Conservation (phyloP, 257 asterid species). For the Marsdenia floribunda region DNA sequence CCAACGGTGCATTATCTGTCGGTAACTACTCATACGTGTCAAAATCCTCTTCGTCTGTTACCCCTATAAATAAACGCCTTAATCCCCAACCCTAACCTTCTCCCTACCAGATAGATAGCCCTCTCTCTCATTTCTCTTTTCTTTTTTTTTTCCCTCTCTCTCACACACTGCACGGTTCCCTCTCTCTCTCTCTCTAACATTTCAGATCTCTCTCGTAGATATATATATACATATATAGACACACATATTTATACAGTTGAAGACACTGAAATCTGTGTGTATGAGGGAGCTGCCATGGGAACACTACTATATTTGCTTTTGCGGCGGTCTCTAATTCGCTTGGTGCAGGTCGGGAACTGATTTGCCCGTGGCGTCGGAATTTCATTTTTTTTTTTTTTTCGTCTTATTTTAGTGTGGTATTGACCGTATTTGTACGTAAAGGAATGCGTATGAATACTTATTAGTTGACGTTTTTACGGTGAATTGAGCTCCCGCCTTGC, state of each 20-base stretch:
- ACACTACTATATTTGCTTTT: neutral
- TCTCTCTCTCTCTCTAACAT: neutral
- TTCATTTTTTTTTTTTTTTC: neutral
- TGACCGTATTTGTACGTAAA: conserved; percentile 11
- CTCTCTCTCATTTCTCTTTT: no score
- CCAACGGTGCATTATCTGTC: neutral
- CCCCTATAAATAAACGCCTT: conserved; percentile 2
- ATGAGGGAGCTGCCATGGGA: neutral
- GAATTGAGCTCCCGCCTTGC: conserved; percentile 70
- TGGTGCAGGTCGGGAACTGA: conserved; percentile 53
- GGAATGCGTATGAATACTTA: neutral
- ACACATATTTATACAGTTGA: neutral
- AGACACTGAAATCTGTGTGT: conserved; percentile 3
- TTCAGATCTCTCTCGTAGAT: neutral
- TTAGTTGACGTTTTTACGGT: conserved; percentile 17
- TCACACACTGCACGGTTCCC: neutral
- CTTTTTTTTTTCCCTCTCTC: neutral
- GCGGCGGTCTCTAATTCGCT: conserved; percentile 43
- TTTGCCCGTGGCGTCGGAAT: conserved; percentile 21
- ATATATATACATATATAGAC: neutral
- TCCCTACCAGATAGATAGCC: neutral
- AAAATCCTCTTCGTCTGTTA: conserved; percentile 8
- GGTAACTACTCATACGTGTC: neutral
- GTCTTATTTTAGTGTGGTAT: neutral
- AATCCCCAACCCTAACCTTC: neutral